Evolutionary conservation across 176 grass and related monocot species (phyloP).

Genomic region (Lolium multiflorum): DNA sequence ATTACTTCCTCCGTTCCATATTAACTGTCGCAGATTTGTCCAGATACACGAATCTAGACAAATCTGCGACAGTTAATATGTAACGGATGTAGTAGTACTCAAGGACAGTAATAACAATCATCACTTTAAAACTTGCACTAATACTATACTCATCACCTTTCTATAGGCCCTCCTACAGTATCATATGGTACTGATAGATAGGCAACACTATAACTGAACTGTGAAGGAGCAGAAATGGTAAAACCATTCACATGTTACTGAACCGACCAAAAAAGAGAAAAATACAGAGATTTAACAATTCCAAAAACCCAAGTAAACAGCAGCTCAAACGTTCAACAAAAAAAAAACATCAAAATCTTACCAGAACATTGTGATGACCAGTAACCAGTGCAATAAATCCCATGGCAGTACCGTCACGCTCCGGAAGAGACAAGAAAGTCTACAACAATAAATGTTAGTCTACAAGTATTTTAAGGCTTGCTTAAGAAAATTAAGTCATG

Average conservation of each 20-base stretch:
- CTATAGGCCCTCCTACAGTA: neutral
- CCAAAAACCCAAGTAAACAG: neutral
- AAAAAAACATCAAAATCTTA: constrained; percentile 47
- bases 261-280: neutral
- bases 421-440: constrained; percentile 81
- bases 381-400: constrained; percentile 72
- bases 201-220: constrained; percentile 24
- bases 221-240: constrained; percentile 1
- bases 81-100: neutral
- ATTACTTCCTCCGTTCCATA: neutral
- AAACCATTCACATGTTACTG: neutral
- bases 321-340: constrained; percentile 17
- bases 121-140: neutral
- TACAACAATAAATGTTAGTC: constrained; percentile 45
- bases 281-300: neutral
- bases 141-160: neutral
- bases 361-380: constrained; percentile 58
- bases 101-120: constrained; percentile 19
- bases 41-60: no score
- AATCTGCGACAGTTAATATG: no score
- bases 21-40: no score
- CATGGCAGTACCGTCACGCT: constrained; percentile 57
- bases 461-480: constrained; percentile 1
- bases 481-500: constrained; percentile 18
- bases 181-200: constrained; percentile 10